Evolutionary conservation across 495 filamentous ascomycete genomes (phyloP).

Genomic region (Aspergillus heteromorphus): DNA sequence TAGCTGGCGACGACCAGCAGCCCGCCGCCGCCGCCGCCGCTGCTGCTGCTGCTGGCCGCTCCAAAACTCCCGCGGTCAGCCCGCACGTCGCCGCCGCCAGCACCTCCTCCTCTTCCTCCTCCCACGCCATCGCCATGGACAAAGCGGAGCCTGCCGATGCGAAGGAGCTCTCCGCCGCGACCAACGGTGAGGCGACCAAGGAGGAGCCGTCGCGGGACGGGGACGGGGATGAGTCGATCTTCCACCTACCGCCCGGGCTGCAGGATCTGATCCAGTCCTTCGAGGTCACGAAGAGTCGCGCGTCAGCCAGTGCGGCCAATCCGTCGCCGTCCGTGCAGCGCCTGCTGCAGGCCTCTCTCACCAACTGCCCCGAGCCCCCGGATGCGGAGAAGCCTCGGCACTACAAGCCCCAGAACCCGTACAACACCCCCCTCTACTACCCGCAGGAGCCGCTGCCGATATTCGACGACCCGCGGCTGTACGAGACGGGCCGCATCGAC

Average conservation of each 20-base stretch:
- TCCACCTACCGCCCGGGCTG: slow-evolving; percentile 85
- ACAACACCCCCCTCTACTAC: slow-evolving; percentile 77
- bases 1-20: slow-evolving; percentile 34
- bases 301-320: slow-evolving; percentile 32
- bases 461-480: slow-evolving; percentile 84
- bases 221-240: slow-evolving; percentile 77
- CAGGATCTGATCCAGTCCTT: slow-evolving; percentile 88
- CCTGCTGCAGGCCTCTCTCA: slow-evolving; percentile 66
- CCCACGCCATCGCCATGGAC: slow-evolving; percentile 34
- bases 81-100: slow-evolving; percentile 28
- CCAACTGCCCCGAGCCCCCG: slow-evolving; percentile 61
- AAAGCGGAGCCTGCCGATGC: slow-evolving; percentile 32
- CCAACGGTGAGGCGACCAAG: slow-evolving; percentile 34
- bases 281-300: slow-evolving; percentile 70
- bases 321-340: slow-evolving; percentile 61
- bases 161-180: slow-evolving; percentile 20
- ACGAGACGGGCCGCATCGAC: slow-evolving; percentile 70
- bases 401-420: slow-evolving; percentile 76
- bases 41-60: no score
- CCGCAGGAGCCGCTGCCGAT: slow-evolving; percentile 86
- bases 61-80: slow-evolving; percentile 47
- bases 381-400: slow-evolving; percentile 78
- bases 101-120: no score
- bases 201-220: slow-evolving; percentile 26
- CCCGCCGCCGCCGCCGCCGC: no score